phyloP scores from a whole-genome alignment of 495 filamentous ascomycete genomes.

The Cetradonia linearis region DNA sequence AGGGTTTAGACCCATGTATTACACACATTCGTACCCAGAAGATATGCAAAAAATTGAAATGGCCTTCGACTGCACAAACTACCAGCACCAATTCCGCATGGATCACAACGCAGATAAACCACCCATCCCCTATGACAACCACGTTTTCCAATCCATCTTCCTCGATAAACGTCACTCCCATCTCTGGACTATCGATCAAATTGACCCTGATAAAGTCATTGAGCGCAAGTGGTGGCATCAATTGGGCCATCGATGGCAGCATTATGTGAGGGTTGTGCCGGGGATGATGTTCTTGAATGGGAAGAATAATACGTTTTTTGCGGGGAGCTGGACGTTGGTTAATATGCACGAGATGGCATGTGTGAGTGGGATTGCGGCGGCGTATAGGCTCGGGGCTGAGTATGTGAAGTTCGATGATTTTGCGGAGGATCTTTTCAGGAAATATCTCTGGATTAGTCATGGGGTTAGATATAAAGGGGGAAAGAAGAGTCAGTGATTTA shows the following conservation, averaged over 20 bases:
- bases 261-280: slow-evolving; percentile 66
- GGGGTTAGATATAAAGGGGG: slow-evolving; percentile 39
- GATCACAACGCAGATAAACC: slow-evolving; percentile 32
- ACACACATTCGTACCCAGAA: slow-evolving; percentile 55
- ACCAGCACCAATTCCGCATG: slow-evolving; percentile 69
- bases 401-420: slow-evolving; percentile 58
- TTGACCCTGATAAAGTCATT: slow-evolving; percentile 60
- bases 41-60: slow-evolving; percentile 68
- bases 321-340: slow-evolving; percentile 70
- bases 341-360: slow-evolving; percentile 78
- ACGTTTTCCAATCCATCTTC: slow-evolving; percentile 80
- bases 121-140: slow-evolving; percentile 41
- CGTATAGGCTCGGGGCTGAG: slow-evolving; percentile 64
- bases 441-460: slow-evolving; percentile 45
- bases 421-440: slow-evolving; percentile 47
- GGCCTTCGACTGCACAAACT: slow-evolving; percentile 78
- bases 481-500: slow-evolving; percentile 25
- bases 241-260: slow-evolving; percentile 70
- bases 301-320: slow-evolving; percentile 55
- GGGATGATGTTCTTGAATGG: slow-evolving; percentile 78
- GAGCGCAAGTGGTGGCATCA: slow-evolving; percentile 77
- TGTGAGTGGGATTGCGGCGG: slow-evolving; percentile 69
- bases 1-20: slow-evolving; percentile 73
- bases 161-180: slow-evolving; percentile 53
- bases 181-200: slow-evolving; percentile 64